phyloP scores from a whole-genome alignment of 768 basidiomycete species.

The Nidularia sp. region DNA sequence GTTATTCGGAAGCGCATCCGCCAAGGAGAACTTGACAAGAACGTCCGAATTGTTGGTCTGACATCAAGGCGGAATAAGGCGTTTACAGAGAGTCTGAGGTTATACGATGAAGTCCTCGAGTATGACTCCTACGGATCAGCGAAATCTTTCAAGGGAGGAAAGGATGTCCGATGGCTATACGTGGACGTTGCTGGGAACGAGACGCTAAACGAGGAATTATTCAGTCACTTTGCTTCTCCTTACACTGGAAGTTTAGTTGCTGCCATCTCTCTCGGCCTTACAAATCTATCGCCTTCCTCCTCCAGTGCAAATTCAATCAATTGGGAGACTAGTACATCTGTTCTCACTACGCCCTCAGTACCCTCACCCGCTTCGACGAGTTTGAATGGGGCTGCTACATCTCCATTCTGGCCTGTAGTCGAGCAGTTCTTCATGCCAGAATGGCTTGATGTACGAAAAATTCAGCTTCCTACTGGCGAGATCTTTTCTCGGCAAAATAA shows the following conservation, averaged over 20 bases:
- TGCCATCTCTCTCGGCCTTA: constrained; percentile 49
- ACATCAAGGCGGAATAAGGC: constrained; percentile 52
- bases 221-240: constrained; percentile 34
- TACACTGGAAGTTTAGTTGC: constrained; percentile 30
- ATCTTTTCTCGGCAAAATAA: constrained; percentile 46
- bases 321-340: constrained; percentile 35
- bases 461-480: constrained; percentile 38
- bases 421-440: constrained; percentile 69
- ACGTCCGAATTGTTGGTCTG: constrained; percentile 47
- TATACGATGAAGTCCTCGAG: constrained; percentile 55
- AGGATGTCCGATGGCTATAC: constrained; percentile 46
- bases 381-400: constrained; percentile 2
- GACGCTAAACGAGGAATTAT: constrained; percentile 40
- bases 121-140: constrained; percentile 43
- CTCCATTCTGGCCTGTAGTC: constrained; percentile 26
- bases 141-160: constrained; percentile 19
- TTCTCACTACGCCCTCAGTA: constrained; percentile 1
- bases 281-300: constrained; percentile 48
- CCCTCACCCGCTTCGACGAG: background rate
- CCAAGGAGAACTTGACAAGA: constrained; percentile 17
- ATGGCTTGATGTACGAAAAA: constrained; percentile 56
- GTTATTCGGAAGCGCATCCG: constrained; percentile 43
- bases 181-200: constrained; percentile 62
- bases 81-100: constrained; percentile 50
- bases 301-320: constrained; percentile 20